Base-by-base conservation (phyloP, 305 asterid species). In the Fraxinus nigra region DNA sequence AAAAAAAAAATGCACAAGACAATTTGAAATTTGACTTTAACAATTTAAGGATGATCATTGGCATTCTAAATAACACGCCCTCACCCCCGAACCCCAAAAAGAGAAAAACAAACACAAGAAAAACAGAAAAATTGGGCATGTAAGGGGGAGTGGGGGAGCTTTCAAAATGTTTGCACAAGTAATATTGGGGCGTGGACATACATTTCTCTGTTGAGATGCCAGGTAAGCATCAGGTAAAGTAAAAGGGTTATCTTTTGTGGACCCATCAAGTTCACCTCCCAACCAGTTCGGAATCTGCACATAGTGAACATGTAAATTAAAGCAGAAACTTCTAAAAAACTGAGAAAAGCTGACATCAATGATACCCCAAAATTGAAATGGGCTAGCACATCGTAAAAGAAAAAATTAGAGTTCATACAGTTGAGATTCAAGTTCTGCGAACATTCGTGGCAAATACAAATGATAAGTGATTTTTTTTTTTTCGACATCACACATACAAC, bases 161-260 rank as follows among this genome's bases (percentile, higher is more conserved):
- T 33, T 70, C 9, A 70, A 70, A 70, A 14, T 1, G n/a, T 20
- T 32, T 40, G 3, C 20, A 26, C 13, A 7, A 24, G 43, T 48
- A 10, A 72, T 79, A 46, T 28, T 34, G 40, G 80, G 26, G 16
- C 43, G 22, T 35, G 18, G 76, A 79, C 96, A 28, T 83, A 95
- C 99, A 82, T 93, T 95, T 95, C 90, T 93, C 91, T 92, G 95
- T 84, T 95, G 96, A 59, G 98, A 89, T 75, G 90, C 90, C 91
- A 91, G 88, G 90, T 94, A 97, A 81, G 97, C 88, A 79, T 92
- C 98, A 48, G 99, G 98, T 79, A 94, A 87, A 79, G 92, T 91
- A 88, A 93, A 94, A 77, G 98, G 98, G 81, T 94, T 96, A 67
- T 84, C 91, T 86, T 92, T 88, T 8, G 98, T 95, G 22, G 95